Evolutionary conservation across 306 rosid genomes (phyloP), one percentile per base, ranked within the genome.

Genomic region (Mimosa bimucronata): DNA sequence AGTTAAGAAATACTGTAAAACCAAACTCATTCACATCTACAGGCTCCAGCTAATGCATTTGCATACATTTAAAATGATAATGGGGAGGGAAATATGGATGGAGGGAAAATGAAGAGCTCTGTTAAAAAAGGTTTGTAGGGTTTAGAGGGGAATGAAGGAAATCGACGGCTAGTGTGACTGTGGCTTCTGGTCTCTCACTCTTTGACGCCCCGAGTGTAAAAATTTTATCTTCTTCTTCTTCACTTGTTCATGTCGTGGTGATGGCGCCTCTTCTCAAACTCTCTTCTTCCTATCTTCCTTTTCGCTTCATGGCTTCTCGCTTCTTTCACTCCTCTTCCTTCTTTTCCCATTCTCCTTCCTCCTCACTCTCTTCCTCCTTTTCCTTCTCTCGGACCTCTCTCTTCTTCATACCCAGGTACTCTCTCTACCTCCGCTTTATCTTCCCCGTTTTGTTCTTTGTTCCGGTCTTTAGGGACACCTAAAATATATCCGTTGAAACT

Each of bases 251-350:
- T 52, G 25, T 67, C 67, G 41, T 46, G 50, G 58, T 72, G 76
- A 88, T 92, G 97, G 94, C 92, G 85, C 87, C 74, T 81, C 81
- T 79, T 26, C 87, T 86, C 68, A 79, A 89, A 18, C 83, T 65
- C 44, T 64, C 88, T 78, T 79, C 84, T 77, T 71, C 81, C 60
- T 73, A 42, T 80, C 81, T 37, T 75, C 71, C 74, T 58, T 50
- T 74, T 15, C 92, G 88, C 73, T 82, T 84, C 85, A 89, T 91
- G 95, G 80, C 90, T 14, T 85, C 91, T 73, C 87, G 88, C 75
- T 84, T 77, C 79, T 57, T 87, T 61, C 23, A 77, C 16, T 26
- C 77, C 16, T 77, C 87, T 79, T 71, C 84, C 60, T 23, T 85
- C 34, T 81, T 76, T 25, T 25, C 80, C 37, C 79, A 67, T 21